Percentiles rank a stretch among this genome's conserved stretches.
Conservation (phyloP, 441 rosid genomes). For the Syzygium malaccense region DNA sequence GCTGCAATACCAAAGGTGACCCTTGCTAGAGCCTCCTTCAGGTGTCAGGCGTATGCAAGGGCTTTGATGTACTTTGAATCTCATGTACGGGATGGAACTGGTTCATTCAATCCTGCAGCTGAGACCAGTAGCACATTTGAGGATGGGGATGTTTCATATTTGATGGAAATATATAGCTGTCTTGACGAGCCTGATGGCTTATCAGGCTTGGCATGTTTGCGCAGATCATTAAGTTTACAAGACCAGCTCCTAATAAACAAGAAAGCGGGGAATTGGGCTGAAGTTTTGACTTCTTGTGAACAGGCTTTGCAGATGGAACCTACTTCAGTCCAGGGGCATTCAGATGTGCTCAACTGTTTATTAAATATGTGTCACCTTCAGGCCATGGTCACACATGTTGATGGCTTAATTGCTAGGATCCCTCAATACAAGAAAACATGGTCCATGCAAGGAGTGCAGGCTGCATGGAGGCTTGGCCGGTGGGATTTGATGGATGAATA, state of each 20-base stretch:
- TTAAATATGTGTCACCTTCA: slow-evolving; percentile 99
- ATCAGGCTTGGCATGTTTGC: slow-evolving; percentile 88
- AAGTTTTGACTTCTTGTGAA: slow-evolving; percentile 94
- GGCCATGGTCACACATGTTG: slow-evolving; percentile 98
- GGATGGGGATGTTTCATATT: slow-evolving; percentile 87
- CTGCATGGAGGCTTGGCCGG: slow-evolving; percentile 99
- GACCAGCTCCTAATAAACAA: slow-evolving; percentile 88
- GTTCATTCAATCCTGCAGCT: slow-evolving; percentile 96
- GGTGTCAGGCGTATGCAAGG: slow-evolving; percentile 97
- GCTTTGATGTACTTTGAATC: slow-evolving; percentile 98
- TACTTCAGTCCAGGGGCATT: slow-evolving; percentile 86
- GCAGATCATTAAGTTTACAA: slow-evolving; percentile 77
- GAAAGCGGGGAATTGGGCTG: slow-evolving; percentile 97
- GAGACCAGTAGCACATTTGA: slow-evolving; percentile 86
- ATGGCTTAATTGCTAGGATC: slow-evolving; percentile 90
- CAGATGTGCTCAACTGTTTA: slow-evolving; percentile 93
- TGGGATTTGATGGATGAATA: slow-evolving; percentile 99
- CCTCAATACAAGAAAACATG: slow-evolving; percentile 94
- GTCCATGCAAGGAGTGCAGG: slow-evolving; percentile 99
- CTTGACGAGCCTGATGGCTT: slow-evolving; percentile 98
- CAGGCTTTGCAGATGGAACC: slow-evolving; percentile 99
- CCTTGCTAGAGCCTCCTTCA: slow-evolving; percentile 89
- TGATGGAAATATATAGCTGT: slow-evolving; percentile 96
- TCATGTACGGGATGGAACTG: slow-evolving; percentile 80
- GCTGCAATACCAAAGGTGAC: slow-evolving; percentile 82